Evolutionary conservation across 2,329 filamentous ascomycete genomes (phyloP), one percentile per base, ranked within the genome.

Genomic region (Delphinella strobiligena): DNA sequence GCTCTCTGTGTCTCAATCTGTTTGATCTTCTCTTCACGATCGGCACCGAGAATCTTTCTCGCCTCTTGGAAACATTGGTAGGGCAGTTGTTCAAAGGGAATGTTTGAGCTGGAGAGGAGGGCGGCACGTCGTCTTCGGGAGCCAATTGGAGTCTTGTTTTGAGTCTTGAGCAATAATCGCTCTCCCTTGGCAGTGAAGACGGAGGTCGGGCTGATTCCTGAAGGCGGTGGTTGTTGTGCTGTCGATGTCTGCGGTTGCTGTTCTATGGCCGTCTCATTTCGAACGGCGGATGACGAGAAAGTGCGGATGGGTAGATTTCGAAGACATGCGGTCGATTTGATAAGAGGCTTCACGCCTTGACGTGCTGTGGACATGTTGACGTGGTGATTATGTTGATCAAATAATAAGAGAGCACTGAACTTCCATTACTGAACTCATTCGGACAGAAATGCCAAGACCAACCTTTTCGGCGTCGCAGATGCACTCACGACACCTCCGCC

Each of bases 31-130:
- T 89, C 75, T 48, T 78, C 68, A 31, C 89, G 76, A 59, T 98
- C 91, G 40, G 75, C 75, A 38, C 78, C 71, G 41, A 98, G 68
- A 36, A 96, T 64, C 58, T 86, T 84, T 47, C 88, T 77, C 31
- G 91, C 91, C 66, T 95, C 88, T 64, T 98, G 91, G 67, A 96
- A 98, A 63, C 85, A 91, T 71, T 96, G 89, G 66, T 93, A 98
- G 14, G 91, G 91, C 49, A 98, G 68, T 58, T 89, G 82, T 67
- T 94, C 86, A 57, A 98, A 95, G 18, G 88, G 86, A 36, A 94
- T 66, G 52, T 80, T 73, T 46, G 71, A 64, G 29, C 66, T 73
- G 51, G 66, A 74, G 53, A 71, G 46, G 18, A 59, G 48, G 31
- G 58, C 60, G 36, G 63, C 63, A 57, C 89, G 80, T 47, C 88